Evolutionary conservation across 2,329 filamentous ascomycete genomes (phyloP).

Genomic region (Macrophomina pseudophaseolina): DNA sequence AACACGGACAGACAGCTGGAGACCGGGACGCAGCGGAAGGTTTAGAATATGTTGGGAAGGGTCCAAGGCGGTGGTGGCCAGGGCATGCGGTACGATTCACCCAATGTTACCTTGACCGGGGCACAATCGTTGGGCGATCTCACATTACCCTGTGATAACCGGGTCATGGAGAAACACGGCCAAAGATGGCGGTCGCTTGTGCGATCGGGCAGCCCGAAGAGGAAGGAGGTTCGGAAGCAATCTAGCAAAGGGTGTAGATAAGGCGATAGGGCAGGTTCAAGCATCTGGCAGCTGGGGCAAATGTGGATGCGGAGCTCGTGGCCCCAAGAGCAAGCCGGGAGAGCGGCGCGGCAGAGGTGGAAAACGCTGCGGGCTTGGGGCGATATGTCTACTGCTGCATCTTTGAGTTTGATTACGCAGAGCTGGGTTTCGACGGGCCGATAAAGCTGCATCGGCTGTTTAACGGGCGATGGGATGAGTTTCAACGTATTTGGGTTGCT

Average conservation of each 20-base stretch:
- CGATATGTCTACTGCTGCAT: no score
- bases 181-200: neutral
- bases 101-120: slow-evolving; percentile 18
- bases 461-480: neutral
- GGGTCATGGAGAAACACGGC: neutral
- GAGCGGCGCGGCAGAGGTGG: neutral
- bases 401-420: no score
- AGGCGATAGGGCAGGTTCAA: neutral
- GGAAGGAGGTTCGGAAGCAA: neutral
- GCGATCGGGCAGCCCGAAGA: neutral
- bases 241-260: neutral
- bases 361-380: no score
- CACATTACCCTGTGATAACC: neutral
- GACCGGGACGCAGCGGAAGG: neutral
- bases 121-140: neutral
- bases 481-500: neutral
- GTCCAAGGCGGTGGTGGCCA: no score
- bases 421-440: neutral
- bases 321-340: neutral
- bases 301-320: neutral
- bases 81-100: no score
- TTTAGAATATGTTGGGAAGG: neutral
- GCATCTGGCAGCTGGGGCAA: neutral
- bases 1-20: neutral
- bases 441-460: neutral